Base-by-base conservation (phyloP, 768 basidiomycete species). In the Dioszegia hungarica region DNA sequence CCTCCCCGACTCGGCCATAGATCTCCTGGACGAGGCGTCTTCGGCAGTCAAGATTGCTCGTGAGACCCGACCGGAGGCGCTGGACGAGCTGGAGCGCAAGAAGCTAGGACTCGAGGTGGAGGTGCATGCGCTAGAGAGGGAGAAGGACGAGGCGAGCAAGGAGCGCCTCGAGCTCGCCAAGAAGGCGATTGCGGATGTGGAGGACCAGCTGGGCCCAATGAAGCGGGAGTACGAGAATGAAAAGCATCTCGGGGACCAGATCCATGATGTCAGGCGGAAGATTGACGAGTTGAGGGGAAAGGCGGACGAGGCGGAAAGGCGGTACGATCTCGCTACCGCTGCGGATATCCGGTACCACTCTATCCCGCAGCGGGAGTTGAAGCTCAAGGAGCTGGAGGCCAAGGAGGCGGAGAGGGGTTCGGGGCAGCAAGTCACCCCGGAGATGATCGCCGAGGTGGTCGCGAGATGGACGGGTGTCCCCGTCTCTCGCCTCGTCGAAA, bases 61-160 rank as follows among this genome's bases (percentile, higher is more conserved):
- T 39, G 94, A 99, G 79, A 97, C 92, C 0, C 84, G 88, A 57
- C 94, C 94, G 0, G 94, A 98, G 77, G 87, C 82, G 2, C 88
- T 98, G 67, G 94, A 98, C 78, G 86, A 86, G 62, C 81, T 97
- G 17, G 89, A 94, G 70, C 85, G 92, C 19, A 82, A 81, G 49
- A 91, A 89, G 75, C 82, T 97, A 29, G 89, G 94, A 70, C 82
- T 98, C 27, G 89, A 97, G 70, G 86, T 98, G 19, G 94, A 95
- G 72, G 88, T 95, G 20, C 92, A 95, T 72, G 94, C 94, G 10
- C 79, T 97, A 49, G 89, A 92, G 72, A 84, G 91, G 44, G 92
- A 95, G 75, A 93, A 90, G 75, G 92, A 95, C 58, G 73, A 83
- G 4, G 88, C 89, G 4, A 91, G 89, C 67, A 88, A 89, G 75